Conservation (phyloP, 73 alveolate genomes). For the Durusdinium trenchii region DNA sequence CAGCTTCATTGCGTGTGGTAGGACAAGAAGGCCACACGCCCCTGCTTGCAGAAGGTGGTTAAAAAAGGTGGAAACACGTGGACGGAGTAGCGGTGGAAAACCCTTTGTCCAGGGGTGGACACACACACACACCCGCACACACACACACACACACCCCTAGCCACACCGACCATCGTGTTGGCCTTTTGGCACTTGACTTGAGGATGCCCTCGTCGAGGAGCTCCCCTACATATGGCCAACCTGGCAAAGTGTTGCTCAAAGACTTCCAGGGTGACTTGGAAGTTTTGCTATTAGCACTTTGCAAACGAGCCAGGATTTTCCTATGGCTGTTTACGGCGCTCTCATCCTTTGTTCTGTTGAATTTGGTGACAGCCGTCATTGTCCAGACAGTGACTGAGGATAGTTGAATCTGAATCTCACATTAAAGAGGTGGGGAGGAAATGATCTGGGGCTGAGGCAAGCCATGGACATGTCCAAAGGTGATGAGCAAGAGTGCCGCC, state of each 20-base stretch:
- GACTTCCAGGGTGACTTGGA: neutral
- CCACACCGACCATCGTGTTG: neutral
- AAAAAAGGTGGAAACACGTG: too few species aligned
- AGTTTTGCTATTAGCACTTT: too few species aligned
- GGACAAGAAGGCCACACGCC: too few species aligned
- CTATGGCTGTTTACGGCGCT: constrained; percentile 62
- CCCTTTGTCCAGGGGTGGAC: too few species aligned
- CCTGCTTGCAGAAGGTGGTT: too few species aligned
- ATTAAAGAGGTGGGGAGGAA: too few species aligned
- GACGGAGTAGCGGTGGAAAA: too few species aligned
- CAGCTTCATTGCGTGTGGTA: too few species aligned
- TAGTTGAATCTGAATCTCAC: neutral
- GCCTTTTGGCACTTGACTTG: too few species aligned
- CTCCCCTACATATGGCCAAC: constrained; percentile 30
- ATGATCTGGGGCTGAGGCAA: constrained; percentile 28
- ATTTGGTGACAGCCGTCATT: constrained; percentile 64
- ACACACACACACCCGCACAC: too few species aligned
- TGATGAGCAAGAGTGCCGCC: constrained; percentile 45
- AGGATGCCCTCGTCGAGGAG: constrained; percentile 50
- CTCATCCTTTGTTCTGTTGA: constrained; percentile 57
- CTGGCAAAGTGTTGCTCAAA: neutral
- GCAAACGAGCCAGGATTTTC: constrained; percentile 34
- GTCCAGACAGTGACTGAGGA: constrained; percentile 6
- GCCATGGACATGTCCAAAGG: constrained; percentile 76
- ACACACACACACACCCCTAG: too few species aligned